Evolutionary conservation across 1,284 basidiomycete species (phyloP).

Genomic region (Moesziomyces sp.): DNA sequence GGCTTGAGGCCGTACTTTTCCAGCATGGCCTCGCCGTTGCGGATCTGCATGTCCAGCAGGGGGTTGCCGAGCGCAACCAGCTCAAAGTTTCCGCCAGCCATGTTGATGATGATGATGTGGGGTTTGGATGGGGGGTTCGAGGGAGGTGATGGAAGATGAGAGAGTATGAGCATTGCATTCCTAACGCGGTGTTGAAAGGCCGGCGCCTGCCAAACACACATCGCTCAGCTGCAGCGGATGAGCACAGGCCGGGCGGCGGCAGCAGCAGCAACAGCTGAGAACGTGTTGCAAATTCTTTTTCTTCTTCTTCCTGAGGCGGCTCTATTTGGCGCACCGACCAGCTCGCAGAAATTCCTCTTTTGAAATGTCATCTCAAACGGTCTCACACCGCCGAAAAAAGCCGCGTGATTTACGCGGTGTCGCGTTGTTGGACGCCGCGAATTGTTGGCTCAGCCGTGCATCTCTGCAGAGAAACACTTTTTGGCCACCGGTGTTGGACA

Average conservation of each 20-base stretch:
- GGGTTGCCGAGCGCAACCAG: constrained; percentile 67
- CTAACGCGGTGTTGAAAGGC: constrained; percentile 1
- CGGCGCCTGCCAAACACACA: no score
- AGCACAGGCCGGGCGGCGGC: background rate
- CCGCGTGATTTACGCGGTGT: constrained; percentile 18
- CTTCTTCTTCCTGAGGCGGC: background rate
- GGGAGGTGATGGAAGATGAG: constrained; percentile 1
- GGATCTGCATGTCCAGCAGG: constrained; percentile 69
- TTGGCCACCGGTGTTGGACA: constrained; percentile 7
- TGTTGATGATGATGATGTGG: constrained; percentile 11
- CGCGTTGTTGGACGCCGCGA: constrained; percentile 1
- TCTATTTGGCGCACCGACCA: background rate
- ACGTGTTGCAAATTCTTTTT: background rate
- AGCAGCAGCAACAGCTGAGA: no score
- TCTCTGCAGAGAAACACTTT: constrained; percentile 1
- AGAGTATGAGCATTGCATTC: background rate
- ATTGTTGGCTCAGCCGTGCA: background rate
- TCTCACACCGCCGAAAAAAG: no score
- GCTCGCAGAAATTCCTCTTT: no score
- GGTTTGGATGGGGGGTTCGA: background rate
- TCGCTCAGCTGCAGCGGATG: no score
- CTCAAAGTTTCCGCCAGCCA: constrained; percentile 60
- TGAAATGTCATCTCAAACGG: no score
- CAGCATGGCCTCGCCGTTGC: constrained; percentile 81
- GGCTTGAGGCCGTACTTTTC: constrained; percentile 91